A percentile compares a stretch with the other conserved stretches of the same genome.
Evolutionary conservation across 257 asterid species (phyloP).

Genomic region (Petunia secreta): DNA sequence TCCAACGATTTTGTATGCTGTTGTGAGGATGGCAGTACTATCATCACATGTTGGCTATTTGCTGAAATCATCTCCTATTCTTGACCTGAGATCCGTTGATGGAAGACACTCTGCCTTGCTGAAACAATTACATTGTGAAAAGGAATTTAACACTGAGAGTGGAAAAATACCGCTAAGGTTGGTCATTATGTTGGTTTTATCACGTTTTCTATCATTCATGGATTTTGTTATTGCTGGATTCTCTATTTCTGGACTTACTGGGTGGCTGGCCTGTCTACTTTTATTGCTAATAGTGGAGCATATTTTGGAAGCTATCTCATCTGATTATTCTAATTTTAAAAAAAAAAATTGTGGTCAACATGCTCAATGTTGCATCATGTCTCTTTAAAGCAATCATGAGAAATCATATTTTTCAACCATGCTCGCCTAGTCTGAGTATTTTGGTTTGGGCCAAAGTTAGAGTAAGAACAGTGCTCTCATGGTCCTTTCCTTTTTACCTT

Average conservation of each 20-base stretch:
- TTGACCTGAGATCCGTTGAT: constrained; percentile 32
- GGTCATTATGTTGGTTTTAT: constrained; percentile 58
- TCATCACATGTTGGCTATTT: constrained; percentile 39
- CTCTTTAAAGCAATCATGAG: background rate
- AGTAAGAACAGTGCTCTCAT: constrained; percentile 11
- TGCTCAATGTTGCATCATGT: constrained; percentile 8
- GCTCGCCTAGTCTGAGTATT: background rate
- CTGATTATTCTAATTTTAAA: background rate
- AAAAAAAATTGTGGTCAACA: background rate
- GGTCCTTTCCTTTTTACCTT: background rate
- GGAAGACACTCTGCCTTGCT: constrained; percentile 43
- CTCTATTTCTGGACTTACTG: background rate
- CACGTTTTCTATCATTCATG: background rate
- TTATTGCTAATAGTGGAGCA: background rate
- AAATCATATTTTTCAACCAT: background rate
- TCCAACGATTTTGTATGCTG: constrained; percentile 48
- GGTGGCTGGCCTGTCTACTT: background rate
- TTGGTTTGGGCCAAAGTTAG: background rate
- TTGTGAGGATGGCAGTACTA: constrained; percentile 53
- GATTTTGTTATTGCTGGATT: background rate
- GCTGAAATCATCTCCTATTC: constrained; percentile 33
- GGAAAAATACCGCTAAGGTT: constrained; percentile 73
- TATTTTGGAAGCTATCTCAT: background rate
- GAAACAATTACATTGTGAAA: constrained; percentile 42
- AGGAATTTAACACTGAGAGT: constrained; percentile 40